A percentile compares a stretch with the other conserved stretches of the same genome.
Conservation (phyloP, 2,329 filamentous ascomycete species). For the Colletotrichum neosansevieriae region DNA sequence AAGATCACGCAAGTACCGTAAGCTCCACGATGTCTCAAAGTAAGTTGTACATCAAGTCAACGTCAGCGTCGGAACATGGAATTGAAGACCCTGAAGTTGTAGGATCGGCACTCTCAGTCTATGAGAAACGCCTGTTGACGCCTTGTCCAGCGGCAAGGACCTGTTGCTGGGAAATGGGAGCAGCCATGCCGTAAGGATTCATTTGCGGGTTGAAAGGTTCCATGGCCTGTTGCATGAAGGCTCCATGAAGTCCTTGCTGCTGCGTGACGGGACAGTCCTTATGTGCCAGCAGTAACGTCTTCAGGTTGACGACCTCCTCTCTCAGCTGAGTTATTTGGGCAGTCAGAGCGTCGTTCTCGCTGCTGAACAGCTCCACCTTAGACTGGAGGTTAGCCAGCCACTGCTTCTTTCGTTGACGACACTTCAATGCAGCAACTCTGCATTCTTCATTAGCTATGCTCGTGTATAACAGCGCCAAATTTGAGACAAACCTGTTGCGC, state of each 20-base stretch:
- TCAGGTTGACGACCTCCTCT: conserved; percentile 95
- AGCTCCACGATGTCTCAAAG: background rate
- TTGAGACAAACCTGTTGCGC: conserved; percentile 81
- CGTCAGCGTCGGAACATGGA: background rate
- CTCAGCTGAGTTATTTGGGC: conserved; percentile 85
- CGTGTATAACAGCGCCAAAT: background rate
- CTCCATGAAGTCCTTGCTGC: conserved; percentile 78
- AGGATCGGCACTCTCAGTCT: conserved; percentile 44
- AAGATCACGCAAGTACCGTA: background rate
- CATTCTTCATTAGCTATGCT: conserved; percentile 42
- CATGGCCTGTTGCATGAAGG: conserved; percentile 68
- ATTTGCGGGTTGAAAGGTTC: conserved; percentile 68
- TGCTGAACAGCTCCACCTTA: conserved; percentile 93
- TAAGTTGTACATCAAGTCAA: conserved; percentile 24
- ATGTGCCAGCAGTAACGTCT: conserved; percentile 91
- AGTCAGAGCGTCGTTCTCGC: conserved; percentile 89
- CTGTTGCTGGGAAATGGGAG: conserved; percentile 63
- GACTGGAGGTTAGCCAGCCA: conserved; percentile 95
- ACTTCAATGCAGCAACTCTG: conserved; percentile 96
- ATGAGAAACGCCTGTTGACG: conserved; percentile 69
- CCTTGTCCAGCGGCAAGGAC: conserved; percentile 67
- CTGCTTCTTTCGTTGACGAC: conserved; percentile 97
- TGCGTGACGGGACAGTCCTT: conserved; percentile 96
- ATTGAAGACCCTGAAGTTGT: background rate
- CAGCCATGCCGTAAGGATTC: conserved; percentile 70